Base-by-base conservation (phyloP, 2,329 filamentous ascomycete species). In the Paraphaeosphaeria sporulosa region DNA sequence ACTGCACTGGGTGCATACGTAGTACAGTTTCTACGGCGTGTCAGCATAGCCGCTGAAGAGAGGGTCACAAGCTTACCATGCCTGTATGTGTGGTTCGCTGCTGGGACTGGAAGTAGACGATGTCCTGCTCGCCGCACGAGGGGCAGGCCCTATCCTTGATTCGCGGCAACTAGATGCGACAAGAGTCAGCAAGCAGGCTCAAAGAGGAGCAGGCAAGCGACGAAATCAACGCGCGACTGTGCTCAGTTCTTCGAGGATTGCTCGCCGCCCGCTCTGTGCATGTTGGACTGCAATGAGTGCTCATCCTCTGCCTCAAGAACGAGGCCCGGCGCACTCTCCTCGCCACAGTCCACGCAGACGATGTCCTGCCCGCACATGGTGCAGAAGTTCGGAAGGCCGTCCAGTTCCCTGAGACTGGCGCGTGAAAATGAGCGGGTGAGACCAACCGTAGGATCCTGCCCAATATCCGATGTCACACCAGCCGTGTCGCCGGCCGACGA, bases 31-130 rank as follows among this genome's bases (percentile, higher is more conserved):
- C 82, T 84, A 40, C n/a, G 36, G 4, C 34, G 60, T 2, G n/a
- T 74, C 43, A 72, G 69, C 10, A 50, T 40, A 23, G 21, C 36
- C n/a, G 34, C 12, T 21, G 19, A 21, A 42, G 17, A 9, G 1
- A 15, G 8, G 15, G 13, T 25, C 8, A 10, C n/a, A 19, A 56
- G 23, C 68, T 69, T 81, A 98, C 95, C 95, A 99, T 99, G 82
- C 95, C 95, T 47, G 95, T 99, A 80, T 98, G 94, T 51, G 93
- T 92, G 69, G 91, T 97, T 80, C 95, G 91, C 83, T 98, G 94
- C 78, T 99, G 95, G 63, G 94, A 97, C 83, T 99, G 95, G 84
- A 99, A 99, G 83, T 97, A 99, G 61, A 99, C 96, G 48, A 94
- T 93, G 81, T 98, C 94, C 70, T 89, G 88, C 78, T 95, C 91